Base-by-base conservation (phyloP, 2,329 filamentous ascomycete species). In the Aureobasidium pullulans region DNA sequence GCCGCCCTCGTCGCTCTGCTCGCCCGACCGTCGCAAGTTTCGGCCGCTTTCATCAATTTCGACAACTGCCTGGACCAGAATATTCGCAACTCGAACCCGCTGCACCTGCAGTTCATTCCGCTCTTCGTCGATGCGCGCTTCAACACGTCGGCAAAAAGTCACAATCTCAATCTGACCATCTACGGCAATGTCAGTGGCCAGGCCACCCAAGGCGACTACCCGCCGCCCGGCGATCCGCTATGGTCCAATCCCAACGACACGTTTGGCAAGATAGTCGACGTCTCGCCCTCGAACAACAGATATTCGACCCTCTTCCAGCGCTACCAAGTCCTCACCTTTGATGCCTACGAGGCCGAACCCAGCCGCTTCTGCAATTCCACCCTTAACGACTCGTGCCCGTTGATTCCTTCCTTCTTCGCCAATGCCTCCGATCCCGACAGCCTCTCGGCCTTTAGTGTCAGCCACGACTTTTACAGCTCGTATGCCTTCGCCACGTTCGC, bases 181-280 rank as follows among this genome's bases (percentile, higher is more conserved):
- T 97, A 90, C 77, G 93, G 92, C 54, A 96, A 97, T 73, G 90
- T 97, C 32, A 89, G 87, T 8, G 94, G 94, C 48, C 84, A 86
- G 53, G 79, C 81, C 46, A 78, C 79, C 2, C 69, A 74, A 11
- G 75, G 77, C n/a, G 62, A 73, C 2, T 81, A 90, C 57, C 90
- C 90, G 36, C 67, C 82, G 0, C 73, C 80, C 16, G 72, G 80
- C 66, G 81, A 84, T 68, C 72, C 82, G 0, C 90, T 64, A 11
- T 79, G 90, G 89, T 71, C 65, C 2, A 77, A 94, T 68, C 69
- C 78, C 1, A 81, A 80, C 37, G 70, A 79, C 50, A 84, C 81
- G 0, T 76, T 84, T 57, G 90, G 91, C 69, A 96, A 96, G 78
- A 96, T 96, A 61, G 73, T 84, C 50, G 78, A 87, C 65, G 72